Conservation (phyloP, 495 filamentous ascomycete species). For the Penicillium canariense region DNA sequence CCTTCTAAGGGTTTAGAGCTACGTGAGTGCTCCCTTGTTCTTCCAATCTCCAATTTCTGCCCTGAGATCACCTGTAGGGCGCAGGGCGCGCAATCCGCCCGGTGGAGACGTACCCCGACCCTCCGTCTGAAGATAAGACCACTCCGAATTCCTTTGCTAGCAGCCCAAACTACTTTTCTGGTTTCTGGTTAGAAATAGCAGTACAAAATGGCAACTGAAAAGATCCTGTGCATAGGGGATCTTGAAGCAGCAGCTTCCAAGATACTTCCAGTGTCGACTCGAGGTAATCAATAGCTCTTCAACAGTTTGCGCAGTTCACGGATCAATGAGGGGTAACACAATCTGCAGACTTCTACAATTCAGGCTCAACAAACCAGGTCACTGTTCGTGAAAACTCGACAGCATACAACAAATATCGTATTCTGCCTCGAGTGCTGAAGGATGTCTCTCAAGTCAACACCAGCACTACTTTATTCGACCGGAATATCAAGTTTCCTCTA, state of each 20-base stretch:
- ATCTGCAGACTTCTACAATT: constrained; percentile 46
- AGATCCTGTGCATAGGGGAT: constrained; percentile 21
- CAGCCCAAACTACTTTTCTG: not conserved
- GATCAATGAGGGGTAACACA: constrained; percentile 6
- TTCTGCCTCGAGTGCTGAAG: constrained; percentile 49
- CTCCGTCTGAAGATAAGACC: not conserved
- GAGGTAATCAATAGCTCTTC: constrained; percentile 11
- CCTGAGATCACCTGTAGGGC: not conserved
- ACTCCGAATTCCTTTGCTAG: not conserved
- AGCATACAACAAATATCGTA: constrained; percentile 44
- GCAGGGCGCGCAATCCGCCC: not conserved
- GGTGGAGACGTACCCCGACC: not conserved
- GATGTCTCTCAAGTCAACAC: constrained; percentile 49
- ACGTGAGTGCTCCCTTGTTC: not conserved
- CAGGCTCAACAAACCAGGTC: constrained; percentile 44
- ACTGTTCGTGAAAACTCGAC: constrained; percentile 45
- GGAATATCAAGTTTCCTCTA: constrained; percentile 30
- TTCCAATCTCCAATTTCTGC: not conserved
- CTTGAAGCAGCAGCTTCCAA: constrained; percentile 18
- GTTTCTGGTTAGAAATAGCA: not conserved
- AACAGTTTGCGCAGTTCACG: not conserved
- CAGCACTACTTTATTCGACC: constrained; percentile 41
- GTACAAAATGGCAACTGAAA: constrained; percentile 9
- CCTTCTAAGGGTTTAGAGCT: not conserved
- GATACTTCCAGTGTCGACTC: constrained; percentile 7